phyloP scores from a whole-genome alignment of 306 rosid species.

The Alnus glutinosa region DNA sequence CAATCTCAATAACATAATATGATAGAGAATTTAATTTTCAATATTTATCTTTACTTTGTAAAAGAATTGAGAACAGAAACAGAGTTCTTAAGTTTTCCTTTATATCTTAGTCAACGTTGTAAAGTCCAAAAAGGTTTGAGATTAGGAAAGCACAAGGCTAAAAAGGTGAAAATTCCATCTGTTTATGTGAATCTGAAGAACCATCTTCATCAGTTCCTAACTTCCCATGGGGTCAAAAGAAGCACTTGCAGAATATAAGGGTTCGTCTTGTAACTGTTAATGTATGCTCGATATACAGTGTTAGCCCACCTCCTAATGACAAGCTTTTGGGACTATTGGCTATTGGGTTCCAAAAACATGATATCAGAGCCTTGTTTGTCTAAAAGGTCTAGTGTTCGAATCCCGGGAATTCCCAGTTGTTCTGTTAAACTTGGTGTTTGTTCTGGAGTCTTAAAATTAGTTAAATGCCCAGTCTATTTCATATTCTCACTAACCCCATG shows the following conservation, averaged over 20 bases:
- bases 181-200: too few species aligned
- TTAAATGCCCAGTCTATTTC: not conserved
- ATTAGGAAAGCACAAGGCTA: not conserved
- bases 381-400: not conserved
- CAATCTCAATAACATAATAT: not conserved
- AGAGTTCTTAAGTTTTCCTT: not conserved
- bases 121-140: not conserved
- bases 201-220: too few species aligned
- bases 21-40: not conserved
- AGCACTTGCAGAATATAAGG: too few species aligned
- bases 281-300: too few species aligned
- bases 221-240: too few species aligned
- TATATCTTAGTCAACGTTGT: not conserved
- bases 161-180: too few species aligned
- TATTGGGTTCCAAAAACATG: not conserved
- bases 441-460: not conserved
- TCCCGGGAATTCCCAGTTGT: not conserved
- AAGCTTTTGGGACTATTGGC: not conserved
- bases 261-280: too few species aligned
- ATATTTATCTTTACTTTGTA: not conserved
- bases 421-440: not conserved
- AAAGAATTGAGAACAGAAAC: not conserved
- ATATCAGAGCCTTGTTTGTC: not conserved
- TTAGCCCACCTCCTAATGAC: too few species aligned
- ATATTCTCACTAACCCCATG: not conserved